These are phyloP conservation scores for Solanum boliviense DNA, from an alignment of 257 asterid species.

Conservation along the genomic window DNA sequence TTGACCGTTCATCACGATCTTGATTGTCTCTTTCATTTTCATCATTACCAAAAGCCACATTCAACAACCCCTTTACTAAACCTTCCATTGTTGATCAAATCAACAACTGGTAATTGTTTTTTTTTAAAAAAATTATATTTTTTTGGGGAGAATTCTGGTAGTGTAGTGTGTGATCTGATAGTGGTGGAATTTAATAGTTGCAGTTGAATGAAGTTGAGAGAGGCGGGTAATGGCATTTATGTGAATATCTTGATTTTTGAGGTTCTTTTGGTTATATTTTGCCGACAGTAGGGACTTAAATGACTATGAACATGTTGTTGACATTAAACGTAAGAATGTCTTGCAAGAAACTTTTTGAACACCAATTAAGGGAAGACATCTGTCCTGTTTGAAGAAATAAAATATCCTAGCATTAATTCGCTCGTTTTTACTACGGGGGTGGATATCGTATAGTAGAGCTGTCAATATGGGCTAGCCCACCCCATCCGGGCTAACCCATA, in stretches of 20 bases:
- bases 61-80: constrained; percentile 45
- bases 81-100: constrained; percentile 44
- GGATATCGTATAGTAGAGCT: too few relatives aligned
- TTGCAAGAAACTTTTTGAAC: not conserved
- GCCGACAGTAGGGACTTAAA: constrained; percentile 1
- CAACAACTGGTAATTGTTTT: not conserved
- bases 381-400: not conserved
- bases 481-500: too few relatives aligned
- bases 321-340: not conserved
- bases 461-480: too few relatives aligned
- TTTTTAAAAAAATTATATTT: not conserved
- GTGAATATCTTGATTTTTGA: not conserved
- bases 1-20: constrained; percentile 43
- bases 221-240: constrained; percentile 1
- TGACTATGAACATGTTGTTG: not conserved
- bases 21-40: constrained; percentile 5
- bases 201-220: constrained; percentile 3
- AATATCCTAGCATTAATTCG: too few relatives aligned
- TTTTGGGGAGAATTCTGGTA: not conserved
- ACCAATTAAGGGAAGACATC: not conserved
- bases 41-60: constrained; percentile 41
- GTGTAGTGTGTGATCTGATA: not conserved
- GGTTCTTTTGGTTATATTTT: not conserved
- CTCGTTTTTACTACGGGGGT: not conserved
- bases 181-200: not conserved